A percentile compares a stretch with the other conserved stretches of the same genome.
phyloP scores from a whole-genome alignment of 768 basidiomycete species.

The Trametes sanguinea region DNA sequence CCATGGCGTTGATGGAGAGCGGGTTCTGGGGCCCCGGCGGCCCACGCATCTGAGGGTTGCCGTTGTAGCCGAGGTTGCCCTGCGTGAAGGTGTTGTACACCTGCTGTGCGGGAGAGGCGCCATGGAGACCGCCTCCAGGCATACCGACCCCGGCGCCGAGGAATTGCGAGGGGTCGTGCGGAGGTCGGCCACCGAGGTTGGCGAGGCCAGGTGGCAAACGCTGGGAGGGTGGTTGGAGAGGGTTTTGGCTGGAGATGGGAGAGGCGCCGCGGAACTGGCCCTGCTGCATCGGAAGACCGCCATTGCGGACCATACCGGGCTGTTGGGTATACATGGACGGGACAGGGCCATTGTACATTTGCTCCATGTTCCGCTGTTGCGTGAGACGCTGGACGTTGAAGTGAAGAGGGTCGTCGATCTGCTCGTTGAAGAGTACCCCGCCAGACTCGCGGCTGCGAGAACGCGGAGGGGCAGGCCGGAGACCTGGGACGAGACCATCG shows the following conservation, averaged over 20 bases:
- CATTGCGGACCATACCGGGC: conserved; percentile 45
- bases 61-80: conserved; percentile 31
- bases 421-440: conserved; percentile 54
- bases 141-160: conserved; percentile 31
- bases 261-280: conserved; percentile 70
- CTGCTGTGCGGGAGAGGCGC: conserved; percentile 42
- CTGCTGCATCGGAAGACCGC: conserved; percentile 58
- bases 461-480: conserved; percentile 63
- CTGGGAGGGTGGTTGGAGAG: conserved; percentile 45
- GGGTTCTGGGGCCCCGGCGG: conserved; percentile 48
- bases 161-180: conserved; percentile 75
- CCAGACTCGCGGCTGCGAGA: conserved; percentile 59
- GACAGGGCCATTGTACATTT: conserved; percentile 53
- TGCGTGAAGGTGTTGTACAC: conserved; percentile 57
- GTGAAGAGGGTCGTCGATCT: conserved; percentile 60
- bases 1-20: conserved; percentile 50
- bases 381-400: conserved; percentile 61
- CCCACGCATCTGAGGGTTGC: conserved; percentile 50
- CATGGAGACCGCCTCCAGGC: conserved; percentile 47
- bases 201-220: conserved; percentile 80
- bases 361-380: conserved; percentile 54
- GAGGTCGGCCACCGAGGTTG: conserved; percentile 79
- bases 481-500: conserved; percentile 84
- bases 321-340: conserved; percentile 55
- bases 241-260: conserved; percentile 52